A percentile compares a stretch with the other conserved stretches of the same genome.
phyloP scores from a whole-genome alignment of 352 stramenopile species.

The Pythium sukuiense region DNA sequence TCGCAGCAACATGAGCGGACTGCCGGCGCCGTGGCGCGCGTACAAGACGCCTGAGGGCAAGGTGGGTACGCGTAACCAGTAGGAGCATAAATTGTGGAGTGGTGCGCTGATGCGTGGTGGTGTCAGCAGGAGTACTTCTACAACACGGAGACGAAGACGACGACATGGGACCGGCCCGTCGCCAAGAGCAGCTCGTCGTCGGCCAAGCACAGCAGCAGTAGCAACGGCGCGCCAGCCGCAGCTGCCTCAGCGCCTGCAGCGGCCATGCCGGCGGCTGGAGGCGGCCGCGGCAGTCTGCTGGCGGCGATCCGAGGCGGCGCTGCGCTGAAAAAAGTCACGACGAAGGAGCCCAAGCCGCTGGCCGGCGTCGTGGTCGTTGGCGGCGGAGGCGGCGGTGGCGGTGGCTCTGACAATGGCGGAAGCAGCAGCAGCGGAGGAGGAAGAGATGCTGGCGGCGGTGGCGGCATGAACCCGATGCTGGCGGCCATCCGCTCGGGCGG shows the following conservation, averaged over 20 bases:
- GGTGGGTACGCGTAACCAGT: slow-evolving; percentile 32
- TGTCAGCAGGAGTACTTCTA: slow-evolving; percentile 86
- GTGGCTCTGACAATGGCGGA: slow-evolving; percentile 1
- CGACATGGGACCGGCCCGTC: slow-evolving; percentile 72
- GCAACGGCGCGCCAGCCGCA: slow-evolving; percentile 1
- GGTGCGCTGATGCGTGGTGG: neutral
- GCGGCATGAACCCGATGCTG: slow-evolving; percentile 70
- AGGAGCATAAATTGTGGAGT: neutral
- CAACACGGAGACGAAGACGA: slow-evolving; percentile 87
- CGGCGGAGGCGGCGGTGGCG: slow-evolving; percentile 24
- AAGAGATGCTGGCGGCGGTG: slow-evolving; percentile 26
- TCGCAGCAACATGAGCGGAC: slow-evolving; percentile 16
- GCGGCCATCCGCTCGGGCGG: slow-evolving; percentile 68
- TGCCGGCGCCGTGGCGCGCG: slow-evolving; percentile 74
- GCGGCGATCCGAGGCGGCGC: slow-evolving; percentile 73
- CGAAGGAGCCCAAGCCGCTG: slow-evolving; percentile 66
- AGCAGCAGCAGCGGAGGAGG: neutral
- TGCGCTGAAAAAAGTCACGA: slow-evolving; percentile 78
- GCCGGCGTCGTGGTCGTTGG: slow-evolving; percentile 27
- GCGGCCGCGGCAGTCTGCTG: slow-evolving; percentile 52
- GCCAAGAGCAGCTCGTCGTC: slow-evolving; percentile 22
- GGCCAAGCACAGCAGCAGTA: slow-evolving; percentile 22
- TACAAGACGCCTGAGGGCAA: slow-evolving; percentile 89
- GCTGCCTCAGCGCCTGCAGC: slow-evolving; percentile 9
- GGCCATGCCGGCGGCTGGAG: slow-evolving; percentile 13